phyloP scores from a whole-genome alignment of 352 stramenopile genomes.

The Nothophytophthora sp. region DNA sequence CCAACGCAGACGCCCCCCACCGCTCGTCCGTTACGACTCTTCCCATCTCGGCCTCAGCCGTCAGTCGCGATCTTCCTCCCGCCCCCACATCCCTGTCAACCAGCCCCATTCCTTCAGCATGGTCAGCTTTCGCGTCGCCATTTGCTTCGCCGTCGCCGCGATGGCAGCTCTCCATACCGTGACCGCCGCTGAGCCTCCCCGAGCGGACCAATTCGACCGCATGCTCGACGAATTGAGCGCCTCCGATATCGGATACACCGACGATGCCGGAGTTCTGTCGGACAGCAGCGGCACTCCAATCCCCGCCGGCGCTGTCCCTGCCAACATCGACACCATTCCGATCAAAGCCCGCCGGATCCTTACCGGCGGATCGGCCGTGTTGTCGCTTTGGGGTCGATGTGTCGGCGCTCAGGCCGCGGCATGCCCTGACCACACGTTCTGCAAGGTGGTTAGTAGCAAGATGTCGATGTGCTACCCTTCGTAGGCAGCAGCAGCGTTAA shows the following conservation, averaged over 20 bases:
- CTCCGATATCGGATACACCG: constrained; percentile 6
- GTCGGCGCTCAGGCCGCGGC: not conserved
- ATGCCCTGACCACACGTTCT: constrained; percentile 8
- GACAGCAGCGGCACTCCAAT: not conserved
- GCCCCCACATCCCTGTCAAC: too few relatives aligned
- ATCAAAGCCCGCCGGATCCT: not conserved
- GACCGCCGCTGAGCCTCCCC: not conserved
- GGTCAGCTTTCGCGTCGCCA: constrained; percentile 12
- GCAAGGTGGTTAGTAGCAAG: constrained; percentile 9
- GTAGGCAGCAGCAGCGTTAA: constrained; percentile 9
- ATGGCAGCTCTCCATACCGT: not conserved
- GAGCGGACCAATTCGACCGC: not conserved
- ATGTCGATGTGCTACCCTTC: constrained; percentile 21
- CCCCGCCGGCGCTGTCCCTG: not conserved
- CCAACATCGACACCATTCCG: not conserved
- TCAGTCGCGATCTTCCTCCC: too few relatives aligned
- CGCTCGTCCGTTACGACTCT: too few relatives aligned
- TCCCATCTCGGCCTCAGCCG: too few relatives aligned
- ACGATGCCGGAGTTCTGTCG: not conserved
- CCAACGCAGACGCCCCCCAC: too few relatives aligned
- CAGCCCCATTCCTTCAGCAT: not conserved
- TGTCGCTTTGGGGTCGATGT: constrained; percentile 9
- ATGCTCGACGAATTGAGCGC: constrained; percentile 2
- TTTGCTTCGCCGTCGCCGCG: constrained; percentile 10
- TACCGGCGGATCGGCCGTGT: not conserved